A percentile compares a stretch with the other conserved stretches of the same genome.
These are phyloP conservation scores for Scedosporium dehoogii DNA, from an alignment of 2,329 filamentous ascomycete species.

Conservation along the genomic window DNA sequence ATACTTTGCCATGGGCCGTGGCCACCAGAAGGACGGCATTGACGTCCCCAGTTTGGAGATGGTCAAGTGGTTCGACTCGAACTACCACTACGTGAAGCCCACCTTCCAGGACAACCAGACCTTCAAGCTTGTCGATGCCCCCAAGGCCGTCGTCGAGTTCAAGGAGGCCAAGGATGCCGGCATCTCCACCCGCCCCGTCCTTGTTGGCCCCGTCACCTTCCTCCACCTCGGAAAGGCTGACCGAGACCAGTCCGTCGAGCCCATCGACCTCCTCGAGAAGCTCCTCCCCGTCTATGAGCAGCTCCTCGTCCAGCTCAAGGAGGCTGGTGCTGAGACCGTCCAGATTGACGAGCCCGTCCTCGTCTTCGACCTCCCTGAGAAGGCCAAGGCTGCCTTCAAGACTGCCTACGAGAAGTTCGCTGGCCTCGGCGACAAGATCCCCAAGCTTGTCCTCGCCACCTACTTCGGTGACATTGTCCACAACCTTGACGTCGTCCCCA, in stretches of 20 bases:
- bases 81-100: constrained; percentile 99
- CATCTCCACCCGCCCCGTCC: constrained; percentile 82
- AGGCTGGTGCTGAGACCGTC: constrained; percentile 87
- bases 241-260: constrained; percentile 84
- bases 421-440: constrained; percentile 66
- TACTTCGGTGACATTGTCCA: constrained; percentile 99
- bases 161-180: constrained; percentile 96
- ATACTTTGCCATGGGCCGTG: constrained; percentile 99
- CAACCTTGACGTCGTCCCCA: constrained; percentile 86
- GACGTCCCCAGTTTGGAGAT: constrained; percentile 95
- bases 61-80: constrained; percentile 99
- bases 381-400: constrained; percentile 96
- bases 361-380: constrained; percentile 82
- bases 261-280: constrained; percentile 88
- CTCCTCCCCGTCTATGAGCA: constrained; percentile 91
- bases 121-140: constrained; percentile 78
- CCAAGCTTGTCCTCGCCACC: constrained; percentile 83
- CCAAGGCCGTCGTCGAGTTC: constrained; percentile 93
- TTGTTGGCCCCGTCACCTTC: constrained; percentile 95
- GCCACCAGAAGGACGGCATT: constrained; percentile 87
- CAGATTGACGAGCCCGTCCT: constrained; percentile 98
- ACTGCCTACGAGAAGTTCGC: constrained; percentile 87
- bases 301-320: constrained; percentile 87
- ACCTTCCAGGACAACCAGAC: constrained; percentile 94
- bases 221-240: constrained; percentile 96